Percentiles rank a stretch among this genome's conserved stretches.
phyloP scores from a whole-genome alignment of 371 early-diverging fungal species.

The Haplosporangium sp. region DNA sequence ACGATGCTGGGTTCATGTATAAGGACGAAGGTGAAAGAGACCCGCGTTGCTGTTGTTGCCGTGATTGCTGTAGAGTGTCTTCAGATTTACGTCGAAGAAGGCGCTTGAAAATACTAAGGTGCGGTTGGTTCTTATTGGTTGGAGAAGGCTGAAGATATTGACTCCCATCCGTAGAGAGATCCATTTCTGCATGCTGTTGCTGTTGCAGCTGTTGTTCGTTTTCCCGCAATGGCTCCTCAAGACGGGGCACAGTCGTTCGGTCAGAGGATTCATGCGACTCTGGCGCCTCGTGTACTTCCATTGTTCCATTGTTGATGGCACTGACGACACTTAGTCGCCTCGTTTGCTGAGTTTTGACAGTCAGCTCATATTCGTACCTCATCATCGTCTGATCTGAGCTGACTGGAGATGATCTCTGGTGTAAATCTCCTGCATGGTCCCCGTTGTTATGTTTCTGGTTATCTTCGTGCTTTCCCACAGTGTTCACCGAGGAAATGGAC shows the following conservation, averaged over 20 bases:
- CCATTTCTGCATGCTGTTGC: too few relatives aligned
- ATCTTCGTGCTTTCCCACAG: too few relatives aligned
- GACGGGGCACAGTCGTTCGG: too few relatives aligned
- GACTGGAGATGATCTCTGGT: neutral
- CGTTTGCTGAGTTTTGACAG: neutral
- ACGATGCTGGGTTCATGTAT: constrained; percentile 14
- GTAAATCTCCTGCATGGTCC: neutral
- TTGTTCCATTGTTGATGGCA: too few relatives aligned
- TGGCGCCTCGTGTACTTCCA: too few relatives aligned
- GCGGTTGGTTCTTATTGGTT: constrained; percentile 13
- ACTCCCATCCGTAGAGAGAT: neutral
- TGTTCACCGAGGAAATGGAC: too few relatives aligned
- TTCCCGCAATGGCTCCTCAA: neutral
- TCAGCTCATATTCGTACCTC: constrained; percentile 10
- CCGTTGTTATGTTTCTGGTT: too few relatives aligned
- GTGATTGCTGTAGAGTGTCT: neutral
- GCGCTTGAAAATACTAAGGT: constrained; percentile 30
- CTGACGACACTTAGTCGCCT: too few relatives aligned
- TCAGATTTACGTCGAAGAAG: constrained; percentile 27
- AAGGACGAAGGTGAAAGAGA: constrained; percentile 6
- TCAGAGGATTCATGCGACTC: too few relatives aligned
- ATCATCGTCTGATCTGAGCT: constrained; percentile 11
- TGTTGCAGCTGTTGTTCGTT: neutral
- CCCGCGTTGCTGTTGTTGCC: neutral
- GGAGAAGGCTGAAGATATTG: constrained; percentile 1